Evolutionary conservation across 768 basidiomycete species (phyloP), one percentile per base, ranked within the genome.

Genomic region (Leccinum ochraceum): DNA sequence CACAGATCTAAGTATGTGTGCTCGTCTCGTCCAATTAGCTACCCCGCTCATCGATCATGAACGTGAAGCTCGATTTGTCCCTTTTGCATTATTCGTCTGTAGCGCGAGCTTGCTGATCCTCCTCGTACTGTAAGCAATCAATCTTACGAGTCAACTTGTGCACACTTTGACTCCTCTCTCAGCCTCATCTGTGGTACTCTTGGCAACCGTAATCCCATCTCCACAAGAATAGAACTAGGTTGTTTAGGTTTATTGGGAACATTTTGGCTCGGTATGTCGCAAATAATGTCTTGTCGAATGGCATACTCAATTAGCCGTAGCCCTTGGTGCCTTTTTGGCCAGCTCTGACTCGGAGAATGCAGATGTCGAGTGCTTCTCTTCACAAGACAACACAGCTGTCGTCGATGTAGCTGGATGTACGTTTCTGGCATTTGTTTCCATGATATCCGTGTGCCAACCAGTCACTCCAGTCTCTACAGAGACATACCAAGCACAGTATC

Each of bases 401-500:
- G 81, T 88, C 46, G 81, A 85, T 32, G 74, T 84, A 58, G 83
- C 87, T 57, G 84, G 81, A 63, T 92, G 90, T 92, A 68, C 76
- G 89, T 80, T 42, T 46, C 17, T 50, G 22, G 2, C 24, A 39
- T 56, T 56, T 54, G 42, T 39, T 48, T 50, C 56, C 66, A 61
- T 28, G 11, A 20, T 8, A 5, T 20, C 6, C 3, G 20, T 28
- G 53, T 49, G 66, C 59, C 39, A 49, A 66, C 44, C 24, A 53
- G 57, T 42, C 32, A 9, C 20, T 17, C 67, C 16, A 93, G 92
- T 92, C 76, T 86, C 89, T 58, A 92, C 90, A 24, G 88, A 91
- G 67, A 89, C 89, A 61, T 94, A 88, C 72, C 92, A 92, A 65
- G 90, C 91, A n/a, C 92, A 92, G 79, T 93, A 92, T 71, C 85